Base-by-base conservation (phyloP, 108 stramenopile genomes). In the Mayamaea pseudoterrestris region DNA sequence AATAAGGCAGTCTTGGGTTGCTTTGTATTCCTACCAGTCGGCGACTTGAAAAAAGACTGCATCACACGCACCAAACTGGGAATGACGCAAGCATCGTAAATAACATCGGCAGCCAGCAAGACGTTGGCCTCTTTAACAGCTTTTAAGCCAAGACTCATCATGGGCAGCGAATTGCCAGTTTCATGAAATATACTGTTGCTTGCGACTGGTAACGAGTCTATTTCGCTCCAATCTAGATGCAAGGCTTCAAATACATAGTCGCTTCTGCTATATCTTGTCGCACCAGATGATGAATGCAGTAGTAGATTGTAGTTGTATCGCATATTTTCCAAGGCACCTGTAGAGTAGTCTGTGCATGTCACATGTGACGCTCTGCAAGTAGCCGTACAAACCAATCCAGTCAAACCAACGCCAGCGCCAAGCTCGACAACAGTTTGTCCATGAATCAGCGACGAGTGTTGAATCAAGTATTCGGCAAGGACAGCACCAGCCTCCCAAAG, bases 401-500 rank as follows among this genome's bases (percentile, higher is more conserved):
- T 80, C 47, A 74, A 50, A 0, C 78, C 83, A 7, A 73, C 72
- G 13, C 83, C 83, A 2, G 76, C 73, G 21, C 83, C 83, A 9
- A 85, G 42, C 45, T 85, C 83, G 14, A 78, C 27, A 4, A 85
- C 55, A 1, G 28, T 30, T 27, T 48, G 58, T 7, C 53, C 59
- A 18, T 47, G 12, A 7, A 78, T 31, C 5, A 37, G 21, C 2
- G 44, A 0, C 1, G 69, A 54, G 45, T 76, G 14, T 1, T 50
- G 44, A 0, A 80, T 9, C 25, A 80, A 60, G 44, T 49, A 85
- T 30, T 85, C 83, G 0, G 76, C 60, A 0, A 85, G 68, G 13
- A 49, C 40, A 5, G 73, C 76, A 1, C 83, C 83, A 3, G 78
- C 83, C 34, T 85, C 83, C 83, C 83, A 85, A 5, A 85, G 47